Evolutionary conservation across 352 stramenopile genomes (phyloP).

Genomic region (Globisporangium iwayamae): DNA sequence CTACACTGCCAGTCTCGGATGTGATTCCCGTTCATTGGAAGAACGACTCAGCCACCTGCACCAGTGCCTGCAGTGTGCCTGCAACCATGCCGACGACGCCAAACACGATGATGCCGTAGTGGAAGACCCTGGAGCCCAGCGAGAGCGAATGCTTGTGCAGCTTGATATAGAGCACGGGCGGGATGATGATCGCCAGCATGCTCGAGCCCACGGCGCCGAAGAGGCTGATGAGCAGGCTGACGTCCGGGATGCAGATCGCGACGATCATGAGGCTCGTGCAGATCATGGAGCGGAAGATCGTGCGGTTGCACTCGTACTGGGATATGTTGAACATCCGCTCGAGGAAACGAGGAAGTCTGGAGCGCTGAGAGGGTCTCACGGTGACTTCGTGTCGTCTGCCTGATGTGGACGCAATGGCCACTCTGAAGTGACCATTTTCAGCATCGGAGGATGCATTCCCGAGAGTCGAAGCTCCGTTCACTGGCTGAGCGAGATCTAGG

Average conservation of each 20-base stretch:
- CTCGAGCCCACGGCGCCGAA: conserved; percentile 78
- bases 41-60: conserved; percentile 41
- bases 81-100: conserved; percentile 65
- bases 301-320: conserved; percentile 77
- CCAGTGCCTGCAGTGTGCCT: conserved; percentile 51
- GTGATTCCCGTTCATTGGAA: not conserved
- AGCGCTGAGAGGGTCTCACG: not conserved
- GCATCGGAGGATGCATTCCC: not conserved
- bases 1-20: not conserved
- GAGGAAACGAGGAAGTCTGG: conserved; percentile 21
- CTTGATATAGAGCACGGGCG: conserved; percentile 58
- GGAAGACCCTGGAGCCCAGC: conserved; percentile 31
- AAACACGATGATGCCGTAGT: conserved; percentile 49
- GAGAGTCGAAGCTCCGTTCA: not conserved
- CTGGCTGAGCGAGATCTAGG: not conserved
- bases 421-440: conserved; percentile 6
- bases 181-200: conserved; percentile 79
- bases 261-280: conserved; percentile 71
- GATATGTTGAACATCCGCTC: conserved; percentile 47
- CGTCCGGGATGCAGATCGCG: conserved; percentile 68
- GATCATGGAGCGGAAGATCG: conserved; percentile 79
- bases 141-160: conserved; percentile 35
- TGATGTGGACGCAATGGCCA: not conserved
- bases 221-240: conserved; percentile 72
- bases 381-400: not conserved